These are phyloP conservation scores for Nannochloris sp. DNA, from an alignment of 139 green algal genomes.

Conservation along the genomic window DNA sequence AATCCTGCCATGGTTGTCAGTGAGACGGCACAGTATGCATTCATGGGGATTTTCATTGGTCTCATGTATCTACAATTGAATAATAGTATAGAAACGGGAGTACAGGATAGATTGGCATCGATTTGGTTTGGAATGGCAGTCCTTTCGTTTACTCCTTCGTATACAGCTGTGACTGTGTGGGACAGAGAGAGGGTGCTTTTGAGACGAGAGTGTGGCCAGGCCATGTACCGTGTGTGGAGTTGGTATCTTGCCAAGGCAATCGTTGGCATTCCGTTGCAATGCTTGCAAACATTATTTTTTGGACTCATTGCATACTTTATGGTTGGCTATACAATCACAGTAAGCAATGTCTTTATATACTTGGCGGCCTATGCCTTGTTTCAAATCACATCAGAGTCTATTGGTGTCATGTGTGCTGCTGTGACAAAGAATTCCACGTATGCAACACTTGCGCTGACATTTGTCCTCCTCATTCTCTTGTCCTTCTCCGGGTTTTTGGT, in stretches of 20 bases:
- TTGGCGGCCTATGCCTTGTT: constrained; percentile 29
- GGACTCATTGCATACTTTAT: constrained; percentile 12
- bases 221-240: constrained; percentile 19
- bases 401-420: constrained; percentile 39
- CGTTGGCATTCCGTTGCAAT: constrained; percentile 12
- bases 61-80: constrained; percentile 27
- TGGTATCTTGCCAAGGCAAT: constrained; percentile 19
- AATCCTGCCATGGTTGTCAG: constrained; percentile 25
- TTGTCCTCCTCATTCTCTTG: constrained; percentile 48
- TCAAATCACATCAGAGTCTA: constrained; percentile 30
- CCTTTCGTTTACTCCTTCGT: constrained; percentile 42
- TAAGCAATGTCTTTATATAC: constrained; percentile 15
- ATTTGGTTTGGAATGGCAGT: constrained; percentile 26
- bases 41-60: constrained; percentile 31
- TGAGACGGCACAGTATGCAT: constrained; percentile 26
- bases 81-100: constrained; percentile 16
- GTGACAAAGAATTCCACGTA: constrained; percentile 28
- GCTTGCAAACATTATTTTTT: constrained; percentile 10
- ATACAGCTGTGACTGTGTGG: constrained; percentile 33
- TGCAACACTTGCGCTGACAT: constrained; percentile 37
- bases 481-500: constrained; percentile 52
- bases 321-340: constrained; percentile 16
- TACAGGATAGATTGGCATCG: constrained; percentile 23
- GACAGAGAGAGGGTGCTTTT: constrained; percentile 42
- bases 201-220: constrained; percentile 28